Evolutionary conservation across 164 flowering plant genomes (phyloP), one percentile per base, ranked within the genome.

Genomic region (Sedum album): DNA sequence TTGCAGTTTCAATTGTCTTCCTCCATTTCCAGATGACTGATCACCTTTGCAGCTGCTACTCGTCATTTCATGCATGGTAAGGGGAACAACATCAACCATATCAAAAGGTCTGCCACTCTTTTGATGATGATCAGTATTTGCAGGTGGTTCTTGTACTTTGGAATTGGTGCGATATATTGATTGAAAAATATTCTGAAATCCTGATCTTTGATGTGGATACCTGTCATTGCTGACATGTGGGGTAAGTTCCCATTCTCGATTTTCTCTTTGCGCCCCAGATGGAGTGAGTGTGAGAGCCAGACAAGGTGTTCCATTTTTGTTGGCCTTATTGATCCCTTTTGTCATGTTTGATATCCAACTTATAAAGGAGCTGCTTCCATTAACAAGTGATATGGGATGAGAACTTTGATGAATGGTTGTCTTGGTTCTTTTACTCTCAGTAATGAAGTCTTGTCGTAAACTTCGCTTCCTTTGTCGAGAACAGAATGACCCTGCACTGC

Each of bases 111-210:
- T 31, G 20, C 31, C 61, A 55, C 20, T 55, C 61, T 25, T 26
- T 26, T 55, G 61, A 26, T 10, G 61, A 9, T 26, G 31, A 26
- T 55, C 61, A 25, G 31, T 25, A 55, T 10, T 8, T 11, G 61
- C 31, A 55, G 31, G 28, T 10, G 11, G 31, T 9, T 2, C 18
- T 31, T 55, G 31, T 25, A 55, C 61, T 17, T 55, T 55, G 10
- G 31, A 55, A 55, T 17, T 55, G 4, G 31, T 14, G 31, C 61
- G 11, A 14, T 55, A 55, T 13, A 25, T 26, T 55, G 61, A 55
- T 28, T 55, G 18, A 55, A 55, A 55, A 55, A 55, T 25, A 55
- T 55, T 55, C 61, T 55, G 61, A 55, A 55, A 55, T 55, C 61
- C 61, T 6, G 6, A 1, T 55, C 31, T 55, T 9, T 55, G 61